Evolutionary conservation across 192 early-diverging fungal species (phyloP).

Genomic region (Rhizoclosmatium globosum): DNA sequence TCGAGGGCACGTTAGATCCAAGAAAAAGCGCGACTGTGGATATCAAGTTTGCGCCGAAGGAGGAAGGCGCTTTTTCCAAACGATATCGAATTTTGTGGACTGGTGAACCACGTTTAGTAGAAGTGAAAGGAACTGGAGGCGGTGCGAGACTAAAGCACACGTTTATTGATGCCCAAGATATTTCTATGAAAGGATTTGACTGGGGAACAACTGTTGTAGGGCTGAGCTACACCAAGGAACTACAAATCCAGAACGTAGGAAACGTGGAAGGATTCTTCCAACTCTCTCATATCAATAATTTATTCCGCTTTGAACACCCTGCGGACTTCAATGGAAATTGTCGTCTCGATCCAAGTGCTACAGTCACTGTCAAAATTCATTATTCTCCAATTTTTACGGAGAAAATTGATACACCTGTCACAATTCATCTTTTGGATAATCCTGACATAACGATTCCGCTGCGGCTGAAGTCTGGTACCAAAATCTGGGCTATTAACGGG

Average conservation of each 20-base stretch:
- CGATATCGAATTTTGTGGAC: conserved; percentile 55
- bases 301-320: conserved; percentile 46
- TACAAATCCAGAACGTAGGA: conserved; percentile 56
- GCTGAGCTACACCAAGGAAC: conserved; percentile 47
- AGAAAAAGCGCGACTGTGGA: conserved; percentile 43
- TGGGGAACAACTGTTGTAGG: conserved; percentile 61
- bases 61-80: conserved; percentile 51
- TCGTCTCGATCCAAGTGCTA: conserved; percentile 40
- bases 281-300: conserved; percentile 48
- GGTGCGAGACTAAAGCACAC: conserved; percentile 52
- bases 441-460: conserved; percentile 41
- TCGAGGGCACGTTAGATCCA: conserved; percentile 38
- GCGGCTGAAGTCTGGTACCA: conserved; percentile 44
- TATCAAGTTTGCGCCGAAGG: conserved; percentile 52
- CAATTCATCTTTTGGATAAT: conserved; percentile 42
- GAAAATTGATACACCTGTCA: conserved; percentile 52
- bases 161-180: conserved; percentile 46
- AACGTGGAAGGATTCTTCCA: conserved; percentile 57
- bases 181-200: conserved; percentile 51
- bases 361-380: conserved; percentile 42
- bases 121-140: conserved; percentile 57
- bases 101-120: conserved; percentile 50
- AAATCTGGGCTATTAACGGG: conserved; percentile 53
- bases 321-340: conserved; percentile 47
- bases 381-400: conserved; percentile 47